Conservation (phyloP, 768 basidiomycete species). For the Tylopilus plumbeoviolaceoides region DNA sequence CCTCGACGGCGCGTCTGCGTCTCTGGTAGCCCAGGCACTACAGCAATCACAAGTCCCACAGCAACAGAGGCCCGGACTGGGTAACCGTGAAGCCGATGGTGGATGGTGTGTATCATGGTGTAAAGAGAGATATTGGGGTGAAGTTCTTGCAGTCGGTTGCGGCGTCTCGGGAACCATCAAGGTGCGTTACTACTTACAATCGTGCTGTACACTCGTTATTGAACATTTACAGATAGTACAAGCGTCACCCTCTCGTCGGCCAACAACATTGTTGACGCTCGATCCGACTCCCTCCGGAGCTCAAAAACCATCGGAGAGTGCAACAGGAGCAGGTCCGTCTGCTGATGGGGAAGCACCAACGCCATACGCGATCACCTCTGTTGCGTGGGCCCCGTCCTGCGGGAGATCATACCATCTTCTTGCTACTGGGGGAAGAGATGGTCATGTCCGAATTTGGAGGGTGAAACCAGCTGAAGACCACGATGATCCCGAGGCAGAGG, state of each 20-base stretch:
- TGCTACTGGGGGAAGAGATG: slow-evolving; percentile 86
- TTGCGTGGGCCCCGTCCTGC: slow-evolving; percentile 93
- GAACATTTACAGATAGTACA: slow-evolving; percentile 59
- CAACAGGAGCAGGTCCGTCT: slow-evolving; percentile 17
- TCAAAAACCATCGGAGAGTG: slow-evolving; percentile 18
- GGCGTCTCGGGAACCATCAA: slow-evolving; percentile 75
- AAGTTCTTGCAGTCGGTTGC: slow-evolving; percentile 73
- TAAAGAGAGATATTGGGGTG: slow-evolving; percentile 94
- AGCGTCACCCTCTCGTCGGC: slow-evolving; percentile 63
- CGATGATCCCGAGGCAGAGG: slow-evolving; percentile 42
- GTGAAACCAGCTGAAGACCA: slow-evolving; percentile 56
- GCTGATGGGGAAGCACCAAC: slow-evolving; percentile 36
- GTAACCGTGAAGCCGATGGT: slow-evolving; percentile 79
- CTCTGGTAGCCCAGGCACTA: slow-evolving; percentile 60
- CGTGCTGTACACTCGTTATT: not conserved
- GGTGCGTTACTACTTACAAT: slow-evolving; percentile 37
- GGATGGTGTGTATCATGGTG: slow-evolving; percentile 97
- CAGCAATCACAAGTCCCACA: slow-evolving; percentile 44
- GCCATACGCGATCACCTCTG: slow-evolving; percentile 67
- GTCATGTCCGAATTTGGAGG: slow-evolving; percentile 87
- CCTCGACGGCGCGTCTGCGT: slow-evolving; percentile 52
- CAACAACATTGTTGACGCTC: slow-evolving; percentile 57
- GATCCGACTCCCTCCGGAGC: slow-evolving; percentile 35
- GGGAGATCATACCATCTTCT: slow-evolving; percentile 93
- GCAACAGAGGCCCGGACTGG: slow-evolving; percentile 41